phyloP scores from a whole-genome alignment of 192 early-diverging fungal species.

The Backusella macrospora region DNA sequence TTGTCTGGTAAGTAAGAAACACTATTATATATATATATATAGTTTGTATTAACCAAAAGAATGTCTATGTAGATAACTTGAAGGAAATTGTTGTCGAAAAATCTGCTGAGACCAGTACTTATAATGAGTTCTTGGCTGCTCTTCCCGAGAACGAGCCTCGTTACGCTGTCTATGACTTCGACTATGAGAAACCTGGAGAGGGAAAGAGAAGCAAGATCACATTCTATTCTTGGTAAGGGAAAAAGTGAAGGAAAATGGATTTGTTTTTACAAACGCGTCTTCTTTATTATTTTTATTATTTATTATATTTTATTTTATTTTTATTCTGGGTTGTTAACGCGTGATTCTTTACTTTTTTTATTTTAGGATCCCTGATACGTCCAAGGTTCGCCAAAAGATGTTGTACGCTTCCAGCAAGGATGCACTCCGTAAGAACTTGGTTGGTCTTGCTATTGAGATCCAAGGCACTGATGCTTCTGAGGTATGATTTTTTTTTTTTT shows the following conservation, averaged over 20 bases:
- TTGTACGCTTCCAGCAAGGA: constrained; percentile 87
- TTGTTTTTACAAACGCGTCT: neutral
- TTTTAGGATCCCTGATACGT: constrained; percentile 75
- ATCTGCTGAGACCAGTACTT: constrained; percentile 46
- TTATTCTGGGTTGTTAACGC: no score
- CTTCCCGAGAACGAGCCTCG: constrained; percentile 75
- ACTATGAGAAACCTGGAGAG: constrained; percentile 67
- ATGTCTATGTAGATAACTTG: constrained; percentile 44
- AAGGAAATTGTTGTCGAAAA: constrained; percentile 73
- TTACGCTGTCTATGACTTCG: constrained; percentile 89
- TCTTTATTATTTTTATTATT: no score
- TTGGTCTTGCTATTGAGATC: constrained; percentile 73
- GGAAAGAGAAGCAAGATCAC: no score
- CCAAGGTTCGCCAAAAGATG: constrained; percentile 86
- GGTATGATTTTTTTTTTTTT: constrained; percentile 45
- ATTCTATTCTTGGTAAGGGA: no score
- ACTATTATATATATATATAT: neutral
- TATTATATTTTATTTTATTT: no score
- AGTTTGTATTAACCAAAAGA: neutral
- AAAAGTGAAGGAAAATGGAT: no score
- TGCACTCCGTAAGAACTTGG: constrained; percentile 70
- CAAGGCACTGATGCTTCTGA: constrained; percentile 87
- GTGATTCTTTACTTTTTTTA: neutral
- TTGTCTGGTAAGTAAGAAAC: constrained; percentile 51
- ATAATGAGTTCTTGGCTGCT: constrained; percentile 66